Evolutionary conservation across 495 filamentous ascomycete species (phyloP).

Genomic region (Xylaria flabelliformis): DNA sequence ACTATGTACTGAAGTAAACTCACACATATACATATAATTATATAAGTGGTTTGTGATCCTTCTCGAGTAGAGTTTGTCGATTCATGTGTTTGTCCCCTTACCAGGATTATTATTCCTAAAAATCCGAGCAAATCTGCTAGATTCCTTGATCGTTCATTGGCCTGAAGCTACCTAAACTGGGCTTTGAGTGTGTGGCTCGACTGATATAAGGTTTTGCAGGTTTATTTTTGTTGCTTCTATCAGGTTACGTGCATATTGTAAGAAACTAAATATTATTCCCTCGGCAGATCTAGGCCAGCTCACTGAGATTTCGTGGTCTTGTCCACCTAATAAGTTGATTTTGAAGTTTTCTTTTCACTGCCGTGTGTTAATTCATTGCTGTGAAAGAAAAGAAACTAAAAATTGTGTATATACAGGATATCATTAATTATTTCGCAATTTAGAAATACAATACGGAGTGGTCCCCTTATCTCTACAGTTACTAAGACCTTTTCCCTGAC

Average conservation of each 20-base stretch:
- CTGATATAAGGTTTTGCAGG: not conserved
- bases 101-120: not conserved
- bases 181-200: not conserved
- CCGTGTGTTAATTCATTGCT: not conserved
- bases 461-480: not conserved
- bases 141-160: not conserved
- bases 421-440: too few relatives aligned
- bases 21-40: not conserved
- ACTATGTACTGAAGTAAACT: not conserved
- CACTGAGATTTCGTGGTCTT: not conserved
- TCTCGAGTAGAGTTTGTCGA: not conserved
- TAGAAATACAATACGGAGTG: not conserved
- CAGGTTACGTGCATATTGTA: not conserved
- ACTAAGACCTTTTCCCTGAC: not conserved
- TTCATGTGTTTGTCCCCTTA: not conserved
- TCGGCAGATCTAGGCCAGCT: not conserved
- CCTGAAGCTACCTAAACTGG: not conserved
- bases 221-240: not conserved
- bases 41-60: not conserved
- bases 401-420: too few relatives aligned
- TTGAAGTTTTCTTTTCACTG: not conserved
- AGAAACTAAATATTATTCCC: not conserved
- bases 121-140: not conserved
- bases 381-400: not conserved
- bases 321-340: not conserved